A percentile compares a stretch with the other conserved stretches of the same genome.
These are phyloP conservation scores for Camelina neglecta DNA, from an alignment of 345 rosid genomes.

Conservation along the genomic window DNA sequence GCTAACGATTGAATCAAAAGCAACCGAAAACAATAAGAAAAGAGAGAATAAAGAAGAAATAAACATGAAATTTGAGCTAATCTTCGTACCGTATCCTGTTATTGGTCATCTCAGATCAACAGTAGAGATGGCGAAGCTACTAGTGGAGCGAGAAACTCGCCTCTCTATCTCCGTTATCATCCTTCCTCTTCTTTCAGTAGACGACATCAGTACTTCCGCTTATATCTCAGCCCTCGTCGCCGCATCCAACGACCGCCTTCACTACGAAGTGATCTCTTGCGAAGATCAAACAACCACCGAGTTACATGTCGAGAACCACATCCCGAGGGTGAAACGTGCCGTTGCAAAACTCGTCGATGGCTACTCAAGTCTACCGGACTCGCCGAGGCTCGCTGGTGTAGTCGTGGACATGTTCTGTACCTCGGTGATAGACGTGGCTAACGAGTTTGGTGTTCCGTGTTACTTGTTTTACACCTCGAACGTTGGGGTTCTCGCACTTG, in stretches of 20 bases:
- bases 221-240: slow-evolving; percentile 10
- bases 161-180: slow-evolving; percentile 48
- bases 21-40: no score
- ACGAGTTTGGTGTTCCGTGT: slow-evolving; percentile 50
- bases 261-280: slow-evolving; percentile 34
- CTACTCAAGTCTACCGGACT: background rate
- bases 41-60: no score
- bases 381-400: slow-evolving; percentile 50
- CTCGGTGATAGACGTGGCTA: slow-evolving; percentile 51
- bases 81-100: slow-evolving; percentile 49
- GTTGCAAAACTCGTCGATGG: slow-evolving; percentile 10
- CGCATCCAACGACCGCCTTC: slow-evolving; percentile 13
- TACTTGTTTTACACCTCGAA: slow-evolving; percentile 54
- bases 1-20: background rate
- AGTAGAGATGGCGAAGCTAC: slow-evolving; percentile 49
- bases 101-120: slow-evolving; percentile 50
- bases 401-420: slow-evolving; percentile 62
- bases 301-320: slow-evolving; percentile 36
- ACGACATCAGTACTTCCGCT: slow-evolving; percentile 19
- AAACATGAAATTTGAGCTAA: slow-evolving; percentile 48
- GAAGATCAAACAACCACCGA: background rate
- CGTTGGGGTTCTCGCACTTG: slow-evolving; percentile 43
- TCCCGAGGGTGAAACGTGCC: slow-evolving; percentile 39
- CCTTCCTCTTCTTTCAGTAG: slow-evolving; percentile 22
- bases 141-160: slow-evolving; percentile 37